Percentiles rank a stretch among this genome's conserved stretches.
phyloP scores from a whole-genome alignment of 352 stramenopile species.

The Aphanomyces cochlioides region DNA sequence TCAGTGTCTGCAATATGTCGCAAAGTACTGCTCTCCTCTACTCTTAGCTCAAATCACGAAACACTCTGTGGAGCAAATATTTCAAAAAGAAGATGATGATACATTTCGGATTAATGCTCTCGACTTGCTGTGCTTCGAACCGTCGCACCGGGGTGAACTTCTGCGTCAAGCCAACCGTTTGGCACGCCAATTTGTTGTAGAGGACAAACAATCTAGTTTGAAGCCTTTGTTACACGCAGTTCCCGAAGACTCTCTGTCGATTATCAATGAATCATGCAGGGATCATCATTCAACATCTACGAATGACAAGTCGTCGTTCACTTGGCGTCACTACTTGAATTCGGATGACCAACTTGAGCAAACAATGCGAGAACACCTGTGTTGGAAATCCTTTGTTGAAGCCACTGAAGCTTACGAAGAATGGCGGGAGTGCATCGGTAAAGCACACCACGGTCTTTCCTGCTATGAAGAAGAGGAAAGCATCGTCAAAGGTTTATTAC shows the following conservation, averaged over 20 bases:
- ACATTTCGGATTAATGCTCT: slow-evolving; percentile 51
- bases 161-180: slow-evolving; percentile 56
- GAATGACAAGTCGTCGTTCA: neutral
- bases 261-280: slow-evolving; percentile 38
- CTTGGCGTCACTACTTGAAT: slow-evolving; percentile 26
- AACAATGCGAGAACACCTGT: slow-evolving; percentile 57
- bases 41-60: slow-evolving; percentile 59
- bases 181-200: slow-evolving; percentile 61
- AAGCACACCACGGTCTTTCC: slow-evolving; percentile 28
- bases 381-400: slow-evolving; percentile 67
- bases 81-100: slow-evolving; percentile 2
- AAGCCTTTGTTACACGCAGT: slow-evolving; percentile 58
- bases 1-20: slow-evolving; percentile 59
- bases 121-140: slow-evolving; percentile 73
- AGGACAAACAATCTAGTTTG: slow-evolving; percentile 63
- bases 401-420: slow-evolving; percentile 61
- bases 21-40: slow-evolving; percentile 61
- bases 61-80: slow-evolving; percentile 51
- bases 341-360: slow-evolving; percentile 54
- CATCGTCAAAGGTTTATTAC: slow-evolving; percentile 69
- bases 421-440: slow-evolving; percentile 56
- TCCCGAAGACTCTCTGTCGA: slow-evolving; percentile 62
- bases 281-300: neutral
- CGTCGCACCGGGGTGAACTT: slow-evolving; percentile 58
- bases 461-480: slow-evolving; percentile 78